Evolutionary conservation across 163 green algal species (phyloP).

Genomic region (Chlamydomonas reinhardtii): DNA sequence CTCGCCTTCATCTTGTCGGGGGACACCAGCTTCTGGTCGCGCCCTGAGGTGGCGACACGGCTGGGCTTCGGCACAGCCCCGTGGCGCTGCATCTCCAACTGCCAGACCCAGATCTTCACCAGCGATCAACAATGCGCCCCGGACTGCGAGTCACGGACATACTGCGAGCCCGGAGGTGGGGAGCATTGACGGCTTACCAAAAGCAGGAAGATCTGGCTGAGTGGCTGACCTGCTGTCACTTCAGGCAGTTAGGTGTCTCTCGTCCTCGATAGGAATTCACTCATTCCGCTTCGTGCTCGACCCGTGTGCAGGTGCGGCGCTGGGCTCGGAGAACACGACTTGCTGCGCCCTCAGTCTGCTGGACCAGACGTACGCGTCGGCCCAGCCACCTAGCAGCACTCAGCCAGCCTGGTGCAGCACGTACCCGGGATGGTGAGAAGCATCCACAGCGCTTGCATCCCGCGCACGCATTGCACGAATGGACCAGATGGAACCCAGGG

Average conservation of each 20-base stretch:
- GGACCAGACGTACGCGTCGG: slow-evolving; percentile 29
- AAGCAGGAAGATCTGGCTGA: no score
- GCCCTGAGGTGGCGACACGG: slow-evolving; percentile 23
- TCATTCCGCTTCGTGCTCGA: no score
- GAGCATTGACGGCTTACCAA: background rate
- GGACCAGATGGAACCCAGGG: background rate
- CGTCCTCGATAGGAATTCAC: no score
- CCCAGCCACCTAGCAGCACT: background rate
- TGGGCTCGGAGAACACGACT: background rate
- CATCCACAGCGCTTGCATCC: background rate
- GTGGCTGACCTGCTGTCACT: no score
- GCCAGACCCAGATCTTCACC: slow-evolving; percentile 7
- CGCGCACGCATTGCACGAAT: background rate
- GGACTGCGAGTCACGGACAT: slow-evolving; percentile 15
- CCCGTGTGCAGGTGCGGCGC: slow-evolving; percentile 9
- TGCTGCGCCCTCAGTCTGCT: slow-evolving; percentile 38
- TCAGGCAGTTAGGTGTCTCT: no score
- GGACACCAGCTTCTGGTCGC: slow-evolving; percentile 40
- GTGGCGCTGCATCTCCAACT: slow-evolving; percentile 36
- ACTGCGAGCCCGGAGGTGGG: slow-evolving; percentile 36
- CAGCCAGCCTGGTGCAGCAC: slow-evolving; percentile 11
- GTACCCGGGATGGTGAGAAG: slow-evolving; percentile 18
- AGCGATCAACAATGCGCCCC: background rate
- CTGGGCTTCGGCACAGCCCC: slow-evolving; percentile 37
- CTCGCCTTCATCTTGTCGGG: slow-evolving; percentile 33